Base-by-base conservation (phyloP, 441 rosid species). In the Gossypium aridum region DNA sequence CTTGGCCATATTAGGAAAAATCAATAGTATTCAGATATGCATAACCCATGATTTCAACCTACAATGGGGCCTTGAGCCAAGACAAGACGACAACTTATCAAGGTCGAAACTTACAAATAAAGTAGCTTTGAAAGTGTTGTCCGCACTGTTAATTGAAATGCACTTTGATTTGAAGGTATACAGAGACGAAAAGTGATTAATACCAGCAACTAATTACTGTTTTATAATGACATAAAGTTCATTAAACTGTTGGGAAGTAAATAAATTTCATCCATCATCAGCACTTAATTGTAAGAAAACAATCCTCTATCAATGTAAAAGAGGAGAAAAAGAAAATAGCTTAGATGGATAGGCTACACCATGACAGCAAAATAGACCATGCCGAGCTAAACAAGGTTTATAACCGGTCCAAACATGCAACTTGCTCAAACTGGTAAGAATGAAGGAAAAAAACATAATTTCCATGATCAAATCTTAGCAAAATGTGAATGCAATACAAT, bases 141-240 rank as follows among this genome's bases (percentile, higher is more conserved):
- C 73, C 28, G 53, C 31, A 84, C 85, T 80, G 77, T 83, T 80
- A 20, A 73, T 34, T 10, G 25, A 62, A 67, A 57, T 64, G 61
- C 60, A 14, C 53, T 51, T 62, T 43, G 63, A 17, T 74, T 70
- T 56, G 74, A 70, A 62, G 47, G 53, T 28, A 70, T 45, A 65
- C 55, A 72, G 37, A 57, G 14, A 59, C 2, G 55, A 59, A 39
- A 25, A 71, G 34, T 4, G 7, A 20, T 56, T 34, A 13, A 71
- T 19, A 37, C 51, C 53, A 71, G 8, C 34, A 37, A 55, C 39
- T 14, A 34, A 60, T 62, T 28, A 25, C 59, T 70, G 73, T 53
- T 60, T 45, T 25, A 59, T 64, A 23, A 66, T 37, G 49, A 68
- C 13, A 17, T 51, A 5, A 53, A 53, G 16, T 16, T 39, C 54